phyloP scores from a whole-genome alignment of 2,329 filamentous ascomycete species.

The Claviceps sp. region DNA sequence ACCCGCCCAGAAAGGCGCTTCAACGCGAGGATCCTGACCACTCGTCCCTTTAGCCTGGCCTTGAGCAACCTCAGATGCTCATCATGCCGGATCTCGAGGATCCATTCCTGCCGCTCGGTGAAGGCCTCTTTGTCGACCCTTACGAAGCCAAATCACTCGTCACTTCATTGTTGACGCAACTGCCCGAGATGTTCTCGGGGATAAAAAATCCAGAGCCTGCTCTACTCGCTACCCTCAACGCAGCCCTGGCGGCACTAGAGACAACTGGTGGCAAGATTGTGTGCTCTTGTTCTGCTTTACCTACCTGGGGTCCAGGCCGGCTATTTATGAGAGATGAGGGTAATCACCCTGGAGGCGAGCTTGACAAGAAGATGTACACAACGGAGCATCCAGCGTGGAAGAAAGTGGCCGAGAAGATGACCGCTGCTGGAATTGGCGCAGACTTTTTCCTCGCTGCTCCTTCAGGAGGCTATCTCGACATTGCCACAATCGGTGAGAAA shows the following conservation, averaged over 20 bases:
- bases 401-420: conserved; percentile 78
- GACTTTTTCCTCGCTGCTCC: conserved; percentile 94
- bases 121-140: conserved; percentile 89
- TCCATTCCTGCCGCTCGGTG: conserved; percentile 82
- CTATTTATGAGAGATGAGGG: conserved; percentile 79
- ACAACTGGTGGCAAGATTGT: conserved; percentile 86
- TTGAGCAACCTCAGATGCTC: conserved; percentile 91
- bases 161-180: conserved; percentile 65
- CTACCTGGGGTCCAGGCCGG: conserved; percentile 81
- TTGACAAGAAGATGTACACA: conserved; percentile 80
- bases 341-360: conserved; percentile 73
- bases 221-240: conserved; percentile 69
- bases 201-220: conserved; percentile 88
- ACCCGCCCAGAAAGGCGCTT: too few relatives aligned
- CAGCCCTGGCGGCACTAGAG: conserved; percentile 71
- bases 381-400: conserved; percentile 84
- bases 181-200: conserved; percentile 76
- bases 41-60: conserved; percentile 39
- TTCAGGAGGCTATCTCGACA: conserved; percentile 79
- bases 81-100: conserved; percentile 97
- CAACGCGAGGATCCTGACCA: background rate
- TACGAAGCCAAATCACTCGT: conserved; percentile 82
- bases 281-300: conserved; percentile 74
- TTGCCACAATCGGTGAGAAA: conserved; percentile 69
- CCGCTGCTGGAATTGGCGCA: conserved; percentile 70